phyloP scores from a whole-genome alignment of 140 eudicot genomes.

The Oenanthe javanica region DNA sequence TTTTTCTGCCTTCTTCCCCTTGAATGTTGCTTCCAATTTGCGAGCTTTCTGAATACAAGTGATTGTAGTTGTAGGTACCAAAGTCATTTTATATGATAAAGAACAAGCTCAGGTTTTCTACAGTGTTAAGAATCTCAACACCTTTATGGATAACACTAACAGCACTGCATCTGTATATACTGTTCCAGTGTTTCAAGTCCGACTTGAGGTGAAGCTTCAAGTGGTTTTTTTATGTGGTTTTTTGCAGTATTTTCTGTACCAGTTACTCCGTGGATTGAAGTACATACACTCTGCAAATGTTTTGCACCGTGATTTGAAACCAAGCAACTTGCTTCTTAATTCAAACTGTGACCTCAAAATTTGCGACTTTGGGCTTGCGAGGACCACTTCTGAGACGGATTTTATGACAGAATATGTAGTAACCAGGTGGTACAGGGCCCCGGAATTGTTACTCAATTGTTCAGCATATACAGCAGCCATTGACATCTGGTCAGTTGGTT shows the following conservation, averaged over 20 bases:
- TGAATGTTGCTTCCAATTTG: background rate
- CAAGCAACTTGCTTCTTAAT: slow-evolving; percentile 46
- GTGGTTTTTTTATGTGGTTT: background rate
- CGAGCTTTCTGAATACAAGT: background rate
- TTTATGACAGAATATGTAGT: slow-evolving; percentile 7
- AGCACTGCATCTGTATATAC: no score
- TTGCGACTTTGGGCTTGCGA: slow-evolving; percentile 42
- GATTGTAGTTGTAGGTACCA: background rate
- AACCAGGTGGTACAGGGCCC: background rate
- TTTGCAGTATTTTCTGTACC: background rate
- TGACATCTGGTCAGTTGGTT: slow-evolving; percentile 5
- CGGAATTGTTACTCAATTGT: background rate
- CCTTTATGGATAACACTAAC: no score
- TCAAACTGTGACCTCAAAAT: slow-evolving; percentile 43
- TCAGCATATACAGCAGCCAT: background rate
- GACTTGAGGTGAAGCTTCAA: background rate
- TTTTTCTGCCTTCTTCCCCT: background rate
- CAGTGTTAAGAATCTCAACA: no score
- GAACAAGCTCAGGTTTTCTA: background rate
- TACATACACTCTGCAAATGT: background rate
- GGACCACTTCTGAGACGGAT: slow-evolving; percentile 39
- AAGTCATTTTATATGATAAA: background rate
- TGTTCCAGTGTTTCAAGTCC: background rate
- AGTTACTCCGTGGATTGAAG: background rate
- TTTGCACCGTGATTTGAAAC: slow-evolving; percentile 41